phyloP scores from a whole-genome alignment of 805 yeast genomes.

The Jamesozyma lodderae region DNA sequence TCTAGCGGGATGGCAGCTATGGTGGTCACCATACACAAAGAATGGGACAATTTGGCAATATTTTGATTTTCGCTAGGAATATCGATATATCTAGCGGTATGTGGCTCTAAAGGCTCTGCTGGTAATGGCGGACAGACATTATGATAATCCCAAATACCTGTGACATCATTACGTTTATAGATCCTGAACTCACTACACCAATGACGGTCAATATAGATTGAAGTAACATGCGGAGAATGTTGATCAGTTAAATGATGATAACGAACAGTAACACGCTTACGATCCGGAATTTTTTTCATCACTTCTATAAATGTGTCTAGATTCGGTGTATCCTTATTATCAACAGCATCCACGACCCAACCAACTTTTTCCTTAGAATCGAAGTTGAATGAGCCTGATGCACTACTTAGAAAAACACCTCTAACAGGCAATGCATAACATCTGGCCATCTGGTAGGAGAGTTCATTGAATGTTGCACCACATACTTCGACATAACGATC shows the following conservation, averaged over 20 bases:
- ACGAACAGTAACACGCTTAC: conserved; percentile 56
- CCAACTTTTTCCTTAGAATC: conserved; percentile 55
- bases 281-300: conserved; percentile 70
- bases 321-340: conserved; percentile 65
- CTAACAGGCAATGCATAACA: conserved; percentile 71
- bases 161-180: conserved; percentile 51
- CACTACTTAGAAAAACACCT: conserved; percentile 75
- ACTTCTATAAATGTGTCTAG: conserved; percentile 70
- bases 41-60: conserved; percentile 49
- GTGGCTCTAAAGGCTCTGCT: conserved; percentile 43
- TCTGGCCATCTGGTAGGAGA: conserved; percentile 85
- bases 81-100: conserved; percentile 60
- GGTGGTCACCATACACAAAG: conserved; percentile 64
- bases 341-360: conserved; percentile 73
- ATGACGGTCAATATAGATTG: conserved; percentile 71
- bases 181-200: conserved; percentile 67
- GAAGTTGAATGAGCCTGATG: conserved; percentile 66
- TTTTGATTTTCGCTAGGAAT: conserved; percentile 48
- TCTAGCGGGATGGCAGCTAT: conserved; percentile 65
- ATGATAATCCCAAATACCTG: conserved; percentile 51
- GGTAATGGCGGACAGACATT: conserved; percentile 49
- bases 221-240: conserved; percentile 61
- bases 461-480: conserved; percentile 78
- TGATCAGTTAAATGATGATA: conserved; percentile 74
- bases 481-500: conserved; percentile 69